These are phyloP conservation scores for Choanephora cucurbitarum DNA, from an alignment of 371 early-diverging fungal genomes.

Conservation along the genomic window DNA sequence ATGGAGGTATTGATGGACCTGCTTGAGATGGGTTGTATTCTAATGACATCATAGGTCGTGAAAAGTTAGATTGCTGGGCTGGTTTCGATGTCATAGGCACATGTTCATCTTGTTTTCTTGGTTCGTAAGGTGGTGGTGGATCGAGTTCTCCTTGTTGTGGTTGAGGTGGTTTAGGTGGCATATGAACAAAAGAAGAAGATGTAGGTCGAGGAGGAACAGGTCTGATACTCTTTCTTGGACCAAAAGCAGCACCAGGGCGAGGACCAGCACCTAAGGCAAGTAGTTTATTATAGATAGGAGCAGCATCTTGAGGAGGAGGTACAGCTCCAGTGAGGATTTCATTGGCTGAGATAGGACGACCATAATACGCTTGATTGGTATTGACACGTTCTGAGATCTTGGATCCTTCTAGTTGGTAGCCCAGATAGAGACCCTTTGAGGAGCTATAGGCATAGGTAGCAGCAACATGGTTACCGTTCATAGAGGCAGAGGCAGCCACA, in stretches of 20 bases:
- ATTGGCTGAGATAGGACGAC: slow-evolving; percentile 31
- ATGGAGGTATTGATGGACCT: background rate
- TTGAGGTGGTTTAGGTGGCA: background rate
- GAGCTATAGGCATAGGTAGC: slow-evolving; percentile 46
- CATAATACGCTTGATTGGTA: slow-evolving; percentile 42
- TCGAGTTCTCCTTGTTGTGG: background rate
- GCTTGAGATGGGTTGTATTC: too few relatives aligned
- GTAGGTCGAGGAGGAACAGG: background rate
- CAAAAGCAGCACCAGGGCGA: slow-evolving; percentile 21
- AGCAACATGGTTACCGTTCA: slow-evolving; percentile 28
- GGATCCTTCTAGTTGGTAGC: slow-evolving; percentile 46
- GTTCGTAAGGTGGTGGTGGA: slow-evolving; percentile 6
- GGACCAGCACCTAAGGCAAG: slow-evolving; percentile 31
- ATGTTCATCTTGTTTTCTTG: background rate
- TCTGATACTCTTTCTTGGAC: slow-evolving; percentile 10
- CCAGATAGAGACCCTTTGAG: slow-evolving; percentile 40
- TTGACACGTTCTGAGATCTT: slow-evolving; percentile 41
- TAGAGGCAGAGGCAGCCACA: slow-evolving; percentile 31
- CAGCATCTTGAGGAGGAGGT: slow-evolving; percentile 28
- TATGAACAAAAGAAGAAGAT: background rate
- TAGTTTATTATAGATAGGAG: slow-evolving; percentile 32
- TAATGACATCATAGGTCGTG: background rate
- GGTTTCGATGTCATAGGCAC: background rate
- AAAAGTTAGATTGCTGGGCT: background rate
- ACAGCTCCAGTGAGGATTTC: slow-evolving; percentile 37